phyloP scores from a whole-genome alignment of 169 alveolate species.

The Cardiosporidium cionae region DNA sequence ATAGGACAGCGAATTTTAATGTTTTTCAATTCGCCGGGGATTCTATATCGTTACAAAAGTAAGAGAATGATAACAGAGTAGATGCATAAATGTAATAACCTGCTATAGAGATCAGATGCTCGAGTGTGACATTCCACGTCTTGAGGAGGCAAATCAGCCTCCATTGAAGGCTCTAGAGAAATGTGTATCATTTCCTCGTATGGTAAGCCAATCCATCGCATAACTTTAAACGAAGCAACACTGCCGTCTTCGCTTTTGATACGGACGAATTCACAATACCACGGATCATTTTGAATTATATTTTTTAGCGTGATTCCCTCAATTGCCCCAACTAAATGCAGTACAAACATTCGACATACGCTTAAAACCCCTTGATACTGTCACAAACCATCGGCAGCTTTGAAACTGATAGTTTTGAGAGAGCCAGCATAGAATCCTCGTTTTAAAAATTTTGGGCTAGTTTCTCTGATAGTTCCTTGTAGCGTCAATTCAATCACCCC shows the following conservation, averaged over 20 bases:
- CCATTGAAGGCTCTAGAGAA: slow-evolving; percentile 40
- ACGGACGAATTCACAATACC: slow-evolving; percentile 47
- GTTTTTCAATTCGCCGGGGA: background rate
- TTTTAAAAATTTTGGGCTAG: slow-evolving; percentile 34
- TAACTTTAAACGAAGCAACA: slow-evolving; percentile 34
- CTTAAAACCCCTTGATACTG: background rate
- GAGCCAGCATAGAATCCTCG: slow-evolving; percentile 31
- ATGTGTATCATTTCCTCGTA: slow-evolving; percentile 24
- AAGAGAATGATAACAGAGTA: background rate
- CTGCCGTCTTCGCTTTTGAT: slow-evolving; percentile 48
- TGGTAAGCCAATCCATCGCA: slow-evolving; percentile 56
- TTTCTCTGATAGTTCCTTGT: slow-evolving; percentile 32
- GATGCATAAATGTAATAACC: background rate
- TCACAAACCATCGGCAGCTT: slow-evolving; percentile 44
- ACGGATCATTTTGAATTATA: slow-evolving; percentile 44
- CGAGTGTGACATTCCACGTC: slow-evolving; percentile 69
- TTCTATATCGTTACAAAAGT: too few relatives aligned
- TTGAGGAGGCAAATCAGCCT: slow-evolving; percentile 55
- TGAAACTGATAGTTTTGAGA: slow-evolving; percentile 27
- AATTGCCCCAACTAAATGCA: slow-evolving; percentile 31
- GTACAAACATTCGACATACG: background rate
- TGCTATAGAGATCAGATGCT: slow-evolving; percentile 57
- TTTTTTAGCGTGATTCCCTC: slow-evolving; percentile 40
- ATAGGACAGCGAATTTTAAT: slow-evolving; percentile 48
- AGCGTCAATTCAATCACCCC: slow-evolving; percentile 38